Base-by-base conservation (phyloP, 1,284 basidiomycete species). In the Thelephora terrestris region DNA sequence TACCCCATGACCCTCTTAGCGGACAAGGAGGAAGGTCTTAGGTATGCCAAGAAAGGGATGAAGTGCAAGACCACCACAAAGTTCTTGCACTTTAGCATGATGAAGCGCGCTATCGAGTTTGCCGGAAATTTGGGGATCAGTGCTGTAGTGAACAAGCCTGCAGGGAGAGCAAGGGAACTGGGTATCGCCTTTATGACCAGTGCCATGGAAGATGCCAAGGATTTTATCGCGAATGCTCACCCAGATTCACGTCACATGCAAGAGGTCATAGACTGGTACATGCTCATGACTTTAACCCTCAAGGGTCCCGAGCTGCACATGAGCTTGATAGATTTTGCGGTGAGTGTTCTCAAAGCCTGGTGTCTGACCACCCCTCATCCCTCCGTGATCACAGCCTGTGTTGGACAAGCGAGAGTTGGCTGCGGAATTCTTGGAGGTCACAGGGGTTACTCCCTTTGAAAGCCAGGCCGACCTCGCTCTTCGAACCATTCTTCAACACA, bases 241-340 rank as follows among this genome's bases (percentile, higher is more conserved):
- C 79, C 81, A 2, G 80, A 82, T 55, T 73, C 73, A 38, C 64
- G 76, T 21, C 69, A 79, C 55, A 74, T 79, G 71, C 73, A 71
- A 59, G 72, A 67, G 29, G 68, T 80, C 10, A 55, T 75, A 3
- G 75, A 76, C 55, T 79, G 78, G 78, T 73, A 71, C 55, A 70
- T 79, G n/a, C 56, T 75, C 12, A 64, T 81, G 25, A 70, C 67
- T 1, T 61, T 82, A 18, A 64, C 71, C 18, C 56, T 78, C 43
- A 67, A 66, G 40, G 78, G 78, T 3, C 65, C 72, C 0, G 68
- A 75, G 18, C 14, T 32, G 29, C 12, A 7, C 14, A 54, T 79
- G 37, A 73, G 70, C 50, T 57, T 82, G 45, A 52, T 54, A 5
- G 74, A 81, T 49, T 57, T 82, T 2, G 55, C 73, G 58, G 78